Evolutionary conservation across 1,139 yeast species (phyloP), one percentile per base, ranked within the genome.

Genomic region (Candida tropicalis): DNA sequence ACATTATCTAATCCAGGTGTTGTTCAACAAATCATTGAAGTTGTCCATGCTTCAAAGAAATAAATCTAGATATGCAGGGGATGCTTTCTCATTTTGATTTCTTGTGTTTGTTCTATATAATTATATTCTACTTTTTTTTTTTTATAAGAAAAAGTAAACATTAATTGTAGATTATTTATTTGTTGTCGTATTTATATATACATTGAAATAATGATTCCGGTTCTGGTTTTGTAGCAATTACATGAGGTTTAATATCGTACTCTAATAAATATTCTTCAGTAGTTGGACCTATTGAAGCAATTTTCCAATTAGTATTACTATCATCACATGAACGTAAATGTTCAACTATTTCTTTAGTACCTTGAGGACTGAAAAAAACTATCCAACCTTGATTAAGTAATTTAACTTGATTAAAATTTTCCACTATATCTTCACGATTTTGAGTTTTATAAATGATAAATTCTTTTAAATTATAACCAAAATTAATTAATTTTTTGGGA

Each of bases 241-340:
- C 77, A 35, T 77, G 66, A 1, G 95, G 89, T 0, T 41, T 51
- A 4, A 91, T 62, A 0, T 79, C 82, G 27, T 77, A 70, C 1
- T 68, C 62, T 2, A 60, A 36, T 39, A 93, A 65, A 56, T 78
- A 89, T 29, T 75, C 78, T 50, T 84, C 81, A 0, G 99, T 93
- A 0, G 98, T 91, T 1, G 98, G 98, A 0, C 99, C 99, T 48
- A 93, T 93, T 4, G 91, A 81, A 0, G 95, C 97, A 15, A 90
- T 69, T 43, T 73, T 75, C 33, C 51, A 46, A 0, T 52, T 20
- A 8, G 18, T 35, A 10, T n/a, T n/a, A n/a, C n/a, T n/a, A n/a
- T n/a, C n/a, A n/a, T 16, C 15, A 3, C 52, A 44, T 35, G 60
- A 64, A 4, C 26, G 24, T 23, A 84, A 51, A 50, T 70, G 68